Evolutionary conservation across 2,329 filamentous ascomycete genomes (phyloP), one percentile per base, ranked within the genome.

Genomic region (Hypoxylon rubiginosum): DNA sequence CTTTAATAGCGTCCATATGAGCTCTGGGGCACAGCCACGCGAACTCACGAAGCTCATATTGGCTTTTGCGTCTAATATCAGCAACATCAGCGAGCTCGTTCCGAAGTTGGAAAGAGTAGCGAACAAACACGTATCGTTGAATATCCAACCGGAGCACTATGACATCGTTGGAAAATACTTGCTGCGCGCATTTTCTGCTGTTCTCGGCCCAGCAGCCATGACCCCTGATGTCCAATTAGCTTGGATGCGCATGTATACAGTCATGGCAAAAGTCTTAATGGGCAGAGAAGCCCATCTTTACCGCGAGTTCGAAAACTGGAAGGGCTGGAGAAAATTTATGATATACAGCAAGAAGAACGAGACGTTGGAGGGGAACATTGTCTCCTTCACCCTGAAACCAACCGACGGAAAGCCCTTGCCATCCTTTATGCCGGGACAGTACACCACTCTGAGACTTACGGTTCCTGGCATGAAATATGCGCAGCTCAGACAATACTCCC

Each of bases 221-320:
- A 93, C 90, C 0, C 81, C 85, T 0, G 86, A 90, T 19, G 84
- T 91, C 30, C 83, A 87, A 57, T 83, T 86, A 11, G 91, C 91
- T 8, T 94, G 91, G 91, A 84, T 80, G 5, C 86, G 87, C 55
- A 91, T 91, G 1, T 94, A 93, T 79, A 89, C 86, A 85, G 84
- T 92, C 72, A 85, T 94, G 24, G 91, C 91, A 26, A 85, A 90
- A 76, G 86, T 93, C 80, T 86, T 93, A 80, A 92, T 92, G 70
- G 84, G 82, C 19, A 85, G 88, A 54, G 91, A 93, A 76, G 81
- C 81, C 4, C 82, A 87, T 63, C 79, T 93, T 50, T 92, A 92
- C 79, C 79, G 83, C 36, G 80, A 85, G 32, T 87, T 87, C 54
- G 81, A 84, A n/a, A 79, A 80, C 30, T 93, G 91, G 91, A 83